A percentile compares a stretch with the other conserved stretches of the same genome.
Conservation (phyloP, 176 grass and related monocot species). For the Cenchrus fungigraminus region DNA sequence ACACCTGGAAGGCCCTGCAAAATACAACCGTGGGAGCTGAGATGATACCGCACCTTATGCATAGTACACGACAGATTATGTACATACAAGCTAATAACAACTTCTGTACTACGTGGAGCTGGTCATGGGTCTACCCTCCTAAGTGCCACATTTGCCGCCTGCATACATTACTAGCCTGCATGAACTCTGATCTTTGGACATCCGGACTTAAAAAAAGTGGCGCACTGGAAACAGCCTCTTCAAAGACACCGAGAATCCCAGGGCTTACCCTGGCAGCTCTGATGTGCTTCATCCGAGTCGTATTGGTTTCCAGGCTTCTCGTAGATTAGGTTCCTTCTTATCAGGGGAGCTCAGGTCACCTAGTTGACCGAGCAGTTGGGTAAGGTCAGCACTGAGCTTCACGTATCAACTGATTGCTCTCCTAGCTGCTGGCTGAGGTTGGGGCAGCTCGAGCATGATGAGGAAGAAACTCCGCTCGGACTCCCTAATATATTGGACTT, state of each 20-base stretch:
- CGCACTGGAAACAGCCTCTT: background rate
- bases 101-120: conserved; percentile 32
- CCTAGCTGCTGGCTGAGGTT: conserved; percentile 44
- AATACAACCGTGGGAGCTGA: conserved; percentile 49
- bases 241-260: background rate
- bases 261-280: conserved; percentile 7
- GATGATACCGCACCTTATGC: conserved; percentile 52
- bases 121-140: conserved; percentile 35
- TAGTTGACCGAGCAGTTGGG: conserved; percentile 31
- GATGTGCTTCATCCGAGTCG: background rate
- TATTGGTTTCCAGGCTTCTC: conserved; percentile 38
- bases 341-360: conserved; percentile 32
- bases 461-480: conserved; percentile 93
- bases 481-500: conserved; percentile 95
- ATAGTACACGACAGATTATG: conserved; percentile 29
- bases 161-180: conserved; percentile 34
- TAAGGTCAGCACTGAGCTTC: conserved; percentile 16
- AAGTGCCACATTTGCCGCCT: conserved; percentile 36
- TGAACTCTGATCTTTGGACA: conserved; percentile 36
- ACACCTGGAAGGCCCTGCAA: conserved; percentile 11
- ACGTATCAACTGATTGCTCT: conserved; percentile 49
- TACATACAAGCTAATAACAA: conserved; percentile 39
- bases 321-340: conserved; percentile 25
- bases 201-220: conserved; percentile 2
- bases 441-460: conserved; percentile 74